Base-by-base conservation (phyloP, 768 basidiomycete species). In the Coprinopsis marcescibilis region DNA sequence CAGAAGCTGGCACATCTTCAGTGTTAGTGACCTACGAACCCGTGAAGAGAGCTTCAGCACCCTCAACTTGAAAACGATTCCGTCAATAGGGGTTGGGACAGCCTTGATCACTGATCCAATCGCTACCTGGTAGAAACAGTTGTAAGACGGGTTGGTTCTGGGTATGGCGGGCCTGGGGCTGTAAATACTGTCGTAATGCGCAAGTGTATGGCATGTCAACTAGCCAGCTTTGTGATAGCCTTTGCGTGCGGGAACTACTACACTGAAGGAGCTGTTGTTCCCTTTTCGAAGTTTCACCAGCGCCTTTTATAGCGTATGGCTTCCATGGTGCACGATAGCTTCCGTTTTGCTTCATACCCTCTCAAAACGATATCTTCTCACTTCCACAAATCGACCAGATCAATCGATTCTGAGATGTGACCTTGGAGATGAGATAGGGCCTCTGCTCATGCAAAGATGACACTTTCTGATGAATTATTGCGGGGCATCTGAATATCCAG, bases 11-110 rank as follows among this genome's bases (percentile, higher is more conserved):
- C n/a, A n/a, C n/a, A n/a, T n/a, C n/a, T n/a, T n/a, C n/a, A n/a
- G n/a, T n/a, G n/a, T n/a, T 81, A 14, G 86, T 91, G 13, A 89
- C 90, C 10, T 96, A 96, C 64, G 89, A 94, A 74, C 84, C 71
- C 64, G 92, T 95, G 64, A 88, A 88, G 62, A 71, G 93, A 52
- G 89, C 85, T 15, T 82, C 76, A 21, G 83, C 87, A 2, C 95
- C 93, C 60, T 94, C 46, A 93, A 94, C 61, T 71, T 95, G 35
- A 96, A 96, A 92, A 89, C 58, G 93, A 95, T 60, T 96, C 94
- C 60, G 82, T 93, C 17, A 74, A 75, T 21, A 83, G 83, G 2
- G 63, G 89, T 29, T 84, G 84, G n/a, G 87, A 91, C 59, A 77
- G 78, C 53, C 75, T 81, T 23, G 86, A 86, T n/a, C 58, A 64